These are phyloP conservation scores for Penicillium lagena DNA, from an alignment of 495 filamentous ascomycete species.

Conservation along the genomic window DNA sequence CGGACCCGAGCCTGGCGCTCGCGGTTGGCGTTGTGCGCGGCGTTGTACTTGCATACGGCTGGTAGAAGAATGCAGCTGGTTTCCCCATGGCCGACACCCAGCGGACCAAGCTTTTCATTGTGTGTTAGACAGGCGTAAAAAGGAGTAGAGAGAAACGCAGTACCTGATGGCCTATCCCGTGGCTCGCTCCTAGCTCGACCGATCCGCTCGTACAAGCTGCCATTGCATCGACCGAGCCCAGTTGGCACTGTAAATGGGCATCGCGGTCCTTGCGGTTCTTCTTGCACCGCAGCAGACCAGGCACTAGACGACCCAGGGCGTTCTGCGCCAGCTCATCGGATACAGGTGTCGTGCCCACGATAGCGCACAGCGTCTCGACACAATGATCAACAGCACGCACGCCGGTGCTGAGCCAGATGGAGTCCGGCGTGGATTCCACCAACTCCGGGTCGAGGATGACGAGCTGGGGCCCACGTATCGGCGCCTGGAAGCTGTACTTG, in stretches of 20 bases:
- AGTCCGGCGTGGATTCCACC: conserved; percentile 46
- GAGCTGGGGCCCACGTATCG: conserved; percentile 40
- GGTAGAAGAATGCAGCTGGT: conserved; percentile 61
- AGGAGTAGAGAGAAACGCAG: neutral
- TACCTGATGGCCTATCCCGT: conserved; percentile 62
- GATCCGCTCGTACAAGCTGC: conserved; percentile 35
- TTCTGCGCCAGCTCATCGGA: conserved; percentile 34
- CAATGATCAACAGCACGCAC: conserved; percentile 61
- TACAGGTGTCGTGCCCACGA: conserved; percentile 23
- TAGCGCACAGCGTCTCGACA: conserved; percentile 50
- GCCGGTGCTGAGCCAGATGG: conserved; percentile 56
- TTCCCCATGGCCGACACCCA: conserved; percentile 60
- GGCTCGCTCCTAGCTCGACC: conserved; percentile 51
- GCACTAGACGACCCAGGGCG: conserved; percentile 44
- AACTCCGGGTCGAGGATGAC: conserved; percentile 56
- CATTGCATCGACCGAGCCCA: conserved; percentile 54
- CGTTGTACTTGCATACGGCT: conserved; percentile 55
- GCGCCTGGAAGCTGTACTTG: conserved; percentile 47
- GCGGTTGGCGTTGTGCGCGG: conserved; percentile 36
- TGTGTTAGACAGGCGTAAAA: neutral
- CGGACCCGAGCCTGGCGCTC: conserved; percentile 40
- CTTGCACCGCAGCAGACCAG: conserved; percentile 45
- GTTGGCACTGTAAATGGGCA: conserved; percentile 44
- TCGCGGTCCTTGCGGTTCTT: conserved; percentile 34
- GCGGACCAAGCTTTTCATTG: conserved; percentile 43